A percentile compares a stretch with the other conserved stretches of the same genome.
Conservation (phyloP, 345 rosid species). For the Trapa incisa region DNA sequence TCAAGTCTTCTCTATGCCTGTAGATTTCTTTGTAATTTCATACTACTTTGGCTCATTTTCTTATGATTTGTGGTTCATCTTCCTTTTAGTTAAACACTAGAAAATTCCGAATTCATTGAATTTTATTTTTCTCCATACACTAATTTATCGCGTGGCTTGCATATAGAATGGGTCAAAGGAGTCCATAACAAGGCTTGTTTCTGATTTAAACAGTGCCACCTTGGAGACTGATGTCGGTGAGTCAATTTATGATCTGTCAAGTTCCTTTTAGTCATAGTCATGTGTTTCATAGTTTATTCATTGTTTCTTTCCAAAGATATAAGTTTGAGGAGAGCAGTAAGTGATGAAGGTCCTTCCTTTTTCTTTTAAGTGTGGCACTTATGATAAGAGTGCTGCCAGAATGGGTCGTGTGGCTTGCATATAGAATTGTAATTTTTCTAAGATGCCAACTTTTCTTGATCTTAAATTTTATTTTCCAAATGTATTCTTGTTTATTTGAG, state of each 20-base stretch:
- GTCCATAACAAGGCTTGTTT: slow-evolving; percentile 74
- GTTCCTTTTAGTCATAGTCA: not conserved
- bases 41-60: not conserved
- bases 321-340: not conserved
- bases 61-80: not conserved
- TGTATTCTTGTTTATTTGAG: not conserved
- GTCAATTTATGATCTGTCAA: slow-evolving; percentile 8
- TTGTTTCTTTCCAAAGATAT: not conserved
- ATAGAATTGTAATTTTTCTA: not conserved
- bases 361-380: not conserved
- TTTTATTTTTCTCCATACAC: not conserved
- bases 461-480: not conserved
- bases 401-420: no score
- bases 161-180: slow-evolving; percentile 87
- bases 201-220: slow-evolving; percentile 69
- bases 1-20: not conserved
- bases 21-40: not conserved
- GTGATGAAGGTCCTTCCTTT: not conserved
- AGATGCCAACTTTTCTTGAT: not conserved
- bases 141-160: not conserved
- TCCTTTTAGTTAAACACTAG: not conserved
- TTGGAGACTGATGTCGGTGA: slow-evolving; percentile 91
- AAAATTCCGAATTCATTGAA: not conserved
- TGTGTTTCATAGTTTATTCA: not conserved
- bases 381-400: no score